A percentile compares a stretch with the other conserved stretches of the same genome.
Evolutionary conservation across 768 basidiomycete genomes (phyloP).

Genomic region (Rhizopogon salebrosus): DNA sequence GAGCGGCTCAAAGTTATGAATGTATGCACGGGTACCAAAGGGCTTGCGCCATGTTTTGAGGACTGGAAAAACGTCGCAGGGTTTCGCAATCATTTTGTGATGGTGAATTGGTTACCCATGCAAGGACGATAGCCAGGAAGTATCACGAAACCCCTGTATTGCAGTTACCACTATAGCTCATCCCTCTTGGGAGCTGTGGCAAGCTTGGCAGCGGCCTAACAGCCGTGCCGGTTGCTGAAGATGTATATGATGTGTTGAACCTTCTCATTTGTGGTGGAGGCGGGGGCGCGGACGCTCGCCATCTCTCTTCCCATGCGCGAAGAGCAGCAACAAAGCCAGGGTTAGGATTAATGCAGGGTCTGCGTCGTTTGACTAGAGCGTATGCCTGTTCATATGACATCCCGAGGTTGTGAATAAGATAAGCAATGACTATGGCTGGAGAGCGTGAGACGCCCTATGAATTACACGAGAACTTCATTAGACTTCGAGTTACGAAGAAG

Average conservation of each 20-base stretch:
- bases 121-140: not conserved
- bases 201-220: not conserved
- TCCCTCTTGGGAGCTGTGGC: constrained; percentile 18
- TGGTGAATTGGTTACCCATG: not conserved
- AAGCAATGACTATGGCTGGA: constrained; percentile 73
- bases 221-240: not conserved
- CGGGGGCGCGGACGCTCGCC: constrained; percentile 15
- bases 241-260: constrained; percentile 22
- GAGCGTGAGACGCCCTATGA: constrained; percentile 72
- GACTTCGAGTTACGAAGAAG: not conserved
- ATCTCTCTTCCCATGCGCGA: constrained; percentile 49
- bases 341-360: constrained; percentile 75
- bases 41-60: not conserved
- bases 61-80: not conserved
- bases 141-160: not conserved
- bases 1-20: not conserved
- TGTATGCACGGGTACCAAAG: not conserved
- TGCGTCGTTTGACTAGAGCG: constrained; percentile 54
- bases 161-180: constrained; percentile 14
- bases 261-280: constrained; percentile 22
- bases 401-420: constrained; percentile 68
- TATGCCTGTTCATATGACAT: constrained; percentile 69
- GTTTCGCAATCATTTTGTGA: not conserved
- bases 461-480: not conserved
- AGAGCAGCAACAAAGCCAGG: constrained; percentile 64